Evolutionary conservation across 345 rosid species (phyloP).

Genomic region (Salix viminalis): DNA sequence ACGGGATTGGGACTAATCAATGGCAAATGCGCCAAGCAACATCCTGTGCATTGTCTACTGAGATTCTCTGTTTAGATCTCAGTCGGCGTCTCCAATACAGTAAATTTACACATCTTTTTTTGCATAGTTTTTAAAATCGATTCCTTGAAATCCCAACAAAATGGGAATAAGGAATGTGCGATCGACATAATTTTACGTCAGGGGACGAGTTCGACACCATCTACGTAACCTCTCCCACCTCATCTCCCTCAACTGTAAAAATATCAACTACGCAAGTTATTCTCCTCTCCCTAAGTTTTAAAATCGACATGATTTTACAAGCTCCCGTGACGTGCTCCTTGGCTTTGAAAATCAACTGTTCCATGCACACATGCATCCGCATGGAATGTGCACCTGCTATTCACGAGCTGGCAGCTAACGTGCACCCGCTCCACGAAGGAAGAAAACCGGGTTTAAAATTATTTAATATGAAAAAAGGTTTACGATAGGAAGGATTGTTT

Average conservation of each 20-base stretch:
- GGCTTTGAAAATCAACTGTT: neutral
- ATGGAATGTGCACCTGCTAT: too few relatives aligned
- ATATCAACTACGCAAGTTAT: neutral
- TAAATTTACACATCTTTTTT: neutral
- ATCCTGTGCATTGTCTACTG: conserved; percentile 41
- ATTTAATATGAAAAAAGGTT: too few relatives aligned
- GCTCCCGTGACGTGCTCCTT: neutral
- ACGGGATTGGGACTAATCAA: conserved; percentile 11
- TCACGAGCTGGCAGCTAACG: too few relatives aligned
- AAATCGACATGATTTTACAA: neutral
- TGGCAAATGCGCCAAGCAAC: conserved; percentile 56
- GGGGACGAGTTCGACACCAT: neutral
- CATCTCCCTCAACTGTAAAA: neutral
- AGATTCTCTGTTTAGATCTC: conserved; percentile 15
- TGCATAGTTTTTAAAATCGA: neutral
- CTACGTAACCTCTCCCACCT: neutral
- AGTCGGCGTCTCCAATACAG: neutral
- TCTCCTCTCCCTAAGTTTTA: too few relatives aligned
- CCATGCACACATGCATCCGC: too few relatives aligned
- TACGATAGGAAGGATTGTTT: too few relatives aligned
- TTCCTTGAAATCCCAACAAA: conserved; percentile 28
- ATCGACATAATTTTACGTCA: conserved; percentile 33
- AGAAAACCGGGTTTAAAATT: too few relatives aligned
- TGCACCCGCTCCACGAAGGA: too few relatives aligned
- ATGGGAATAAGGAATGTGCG: conserved; percentile 20